Evolutionary conservation across 2,329 filamentous ascomycete species (phyloP).

Genomic region (Trichophyton equinum): DNA sequence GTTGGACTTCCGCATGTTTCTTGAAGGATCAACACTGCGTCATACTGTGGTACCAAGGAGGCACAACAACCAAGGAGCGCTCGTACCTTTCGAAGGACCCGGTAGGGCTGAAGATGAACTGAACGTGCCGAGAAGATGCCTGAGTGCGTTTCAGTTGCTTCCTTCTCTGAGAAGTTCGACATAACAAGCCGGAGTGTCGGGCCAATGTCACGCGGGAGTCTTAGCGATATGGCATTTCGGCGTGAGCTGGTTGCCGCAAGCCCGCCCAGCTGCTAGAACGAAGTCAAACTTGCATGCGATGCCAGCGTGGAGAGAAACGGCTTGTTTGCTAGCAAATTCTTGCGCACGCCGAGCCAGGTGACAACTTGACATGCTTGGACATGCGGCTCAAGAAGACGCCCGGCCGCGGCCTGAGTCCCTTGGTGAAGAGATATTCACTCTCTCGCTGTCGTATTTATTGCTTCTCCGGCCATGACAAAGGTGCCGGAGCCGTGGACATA

Average conservation of each 20-base stretch:
- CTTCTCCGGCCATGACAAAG: neutral
- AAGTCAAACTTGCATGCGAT: neutral
- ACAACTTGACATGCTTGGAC: neutral
- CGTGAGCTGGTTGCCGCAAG: neutral
- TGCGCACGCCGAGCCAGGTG: neutral
- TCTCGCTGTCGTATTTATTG: neutral
- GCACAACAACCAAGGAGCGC: no score
- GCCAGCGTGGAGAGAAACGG: neutral
- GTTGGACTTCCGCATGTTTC: no score
- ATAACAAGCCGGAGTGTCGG: neutral
- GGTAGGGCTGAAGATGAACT: no score
- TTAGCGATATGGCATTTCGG: neutral
- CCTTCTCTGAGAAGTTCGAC: no score
- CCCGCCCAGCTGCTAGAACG: neutral
- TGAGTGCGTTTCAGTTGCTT: no score
- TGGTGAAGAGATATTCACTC: neutral
- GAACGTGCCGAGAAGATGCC: no score
- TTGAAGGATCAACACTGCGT: no score
- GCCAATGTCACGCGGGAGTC: neutral
- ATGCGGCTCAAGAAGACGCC: neutral
- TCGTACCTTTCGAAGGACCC: no score
- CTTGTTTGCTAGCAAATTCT: no score
- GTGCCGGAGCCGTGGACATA: neutral
- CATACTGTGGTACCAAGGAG: no score
- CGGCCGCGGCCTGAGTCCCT: neutral